These are phyloP conservation scores for Fraxinus sp. DNA, from an alignment of 305 asterid species.

Conservation along the genomic window DNA sequence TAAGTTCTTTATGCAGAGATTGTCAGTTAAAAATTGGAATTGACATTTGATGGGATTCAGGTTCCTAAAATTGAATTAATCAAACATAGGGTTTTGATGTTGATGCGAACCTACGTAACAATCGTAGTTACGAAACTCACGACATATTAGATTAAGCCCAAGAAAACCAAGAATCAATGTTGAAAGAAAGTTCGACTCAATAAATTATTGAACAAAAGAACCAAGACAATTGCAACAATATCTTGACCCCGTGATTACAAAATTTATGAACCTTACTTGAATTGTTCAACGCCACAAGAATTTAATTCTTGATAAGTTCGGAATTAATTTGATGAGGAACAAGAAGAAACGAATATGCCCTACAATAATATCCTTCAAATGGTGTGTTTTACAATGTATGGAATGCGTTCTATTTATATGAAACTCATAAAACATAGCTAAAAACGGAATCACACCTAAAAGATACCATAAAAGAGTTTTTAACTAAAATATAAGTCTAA, in stretches of 20 bases:
- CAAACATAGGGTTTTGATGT: not conserved
- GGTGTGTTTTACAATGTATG: not conserved
- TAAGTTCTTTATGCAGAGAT: not conserved
- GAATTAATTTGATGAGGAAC: not conserved
- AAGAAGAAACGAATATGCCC: not conserved
- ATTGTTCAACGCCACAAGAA: not conserved
- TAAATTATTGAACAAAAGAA: not conserved
- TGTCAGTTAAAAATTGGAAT: not conserved
- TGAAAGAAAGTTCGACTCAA: not conserved
- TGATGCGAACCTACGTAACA: not conserved
- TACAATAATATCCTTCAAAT: not conserved
- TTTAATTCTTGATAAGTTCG: not conserved
- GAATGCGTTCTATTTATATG: not conserved
- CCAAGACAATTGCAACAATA: not conserved
- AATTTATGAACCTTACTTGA: not conserved
- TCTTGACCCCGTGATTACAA: not conserved
- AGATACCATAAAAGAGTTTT: too few species aligned
- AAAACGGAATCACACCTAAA: not conserved
- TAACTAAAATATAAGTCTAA: not conserved
- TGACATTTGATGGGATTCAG: conserved; percentile 14
- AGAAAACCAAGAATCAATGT: not conserved
- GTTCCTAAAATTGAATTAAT: not conserved
- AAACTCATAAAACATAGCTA: not conserved
- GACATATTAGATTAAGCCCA: not conserved
- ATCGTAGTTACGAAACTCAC: not conserved